A percentile compares a stretch with the other conserved stretches of the same genome.
phyloP scores from a whole-genome alignment of 106 monocot genomes.

The Phalaenopsis equestris region DNA sequence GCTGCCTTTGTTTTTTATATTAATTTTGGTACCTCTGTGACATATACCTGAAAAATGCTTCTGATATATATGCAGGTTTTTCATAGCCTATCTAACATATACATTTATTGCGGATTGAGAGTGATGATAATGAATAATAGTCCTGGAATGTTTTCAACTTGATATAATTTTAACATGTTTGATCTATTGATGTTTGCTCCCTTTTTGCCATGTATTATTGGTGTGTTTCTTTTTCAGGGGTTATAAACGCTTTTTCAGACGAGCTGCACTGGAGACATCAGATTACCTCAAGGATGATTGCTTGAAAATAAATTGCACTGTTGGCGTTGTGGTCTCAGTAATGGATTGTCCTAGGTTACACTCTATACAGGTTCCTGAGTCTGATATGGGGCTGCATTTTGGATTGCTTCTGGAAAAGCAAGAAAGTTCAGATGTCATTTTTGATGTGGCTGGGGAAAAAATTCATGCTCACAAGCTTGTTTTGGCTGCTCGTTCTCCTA shows the following conservation, averaged over 20 bases:
- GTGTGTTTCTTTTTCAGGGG: constrained; percentile 40
- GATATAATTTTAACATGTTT: not conserved
- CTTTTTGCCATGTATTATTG: not conserved
- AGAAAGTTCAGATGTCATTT: constrained; percentile 77
- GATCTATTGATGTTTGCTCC: not conserved
- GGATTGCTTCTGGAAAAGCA: constrained; percentile 67
- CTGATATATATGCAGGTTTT: not conserved
- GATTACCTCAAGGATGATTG: constrained; percentile 97
- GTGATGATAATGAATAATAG: not conserved
- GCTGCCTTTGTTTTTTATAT: not conserved
- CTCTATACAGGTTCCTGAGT: constrained; percentile 71
- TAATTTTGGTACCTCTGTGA: not conserved
- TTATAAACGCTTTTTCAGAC: constrained; percentile 83
- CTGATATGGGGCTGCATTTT: constrained; percentile 89
- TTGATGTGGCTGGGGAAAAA: constrained; percentile 73
- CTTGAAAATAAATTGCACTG: constrained; percentile 97
- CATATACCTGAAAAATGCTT: not conserved
- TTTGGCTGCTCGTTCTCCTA: constrained; percentile 76
- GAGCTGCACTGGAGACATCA: constrained; percentile 84
- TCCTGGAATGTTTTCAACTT: not conserved
- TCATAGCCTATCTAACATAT: not conserved
- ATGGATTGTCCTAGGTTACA: constrained; percentile 66
- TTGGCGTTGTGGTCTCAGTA: constrained; percentile 81
- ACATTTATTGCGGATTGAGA: not conserved
- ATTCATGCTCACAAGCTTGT: constrained; percentile 93